phyloP scores from a whole-genome alignment of 495 filamentous ascomycete genomes.

The Podospora pseudopauciseta region DNA sequence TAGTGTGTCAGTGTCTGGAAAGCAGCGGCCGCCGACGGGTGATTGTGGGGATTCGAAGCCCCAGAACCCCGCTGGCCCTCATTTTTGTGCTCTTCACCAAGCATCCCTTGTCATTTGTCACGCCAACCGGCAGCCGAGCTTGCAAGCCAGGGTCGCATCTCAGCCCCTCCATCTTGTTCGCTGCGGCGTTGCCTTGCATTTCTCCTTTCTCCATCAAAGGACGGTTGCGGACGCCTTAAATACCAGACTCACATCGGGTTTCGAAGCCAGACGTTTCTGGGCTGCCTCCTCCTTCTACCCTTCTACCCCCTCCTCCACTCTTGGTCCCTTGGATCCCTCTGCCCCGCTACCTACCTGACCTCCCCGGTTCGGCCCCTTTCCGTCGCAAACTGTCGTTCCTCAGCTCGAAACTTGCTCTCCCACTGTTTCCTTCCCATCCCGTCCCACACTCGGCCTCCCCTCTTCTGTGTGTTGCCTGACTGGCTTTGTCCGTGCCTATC shows the following conservation, averaged over 20 bases:
- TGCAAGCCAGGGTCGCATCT: constrained; percentile 9
- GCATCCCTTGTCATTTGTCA: constrained; percentile 20
- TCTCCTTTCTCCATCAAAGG: constrained; percentile 17
- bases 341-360: not conserved
- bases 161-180: constrained; percentile 19
- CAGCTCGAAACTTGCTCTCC: not conserved
- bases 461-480: constrained; percentile 1
- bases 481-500: not conserved
- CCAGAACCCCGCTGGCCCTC: not conserved
- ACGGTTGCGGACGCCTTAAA: constrained; percentile 7
- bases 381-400: not conserved
- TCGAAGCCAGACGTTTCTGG: not conserved
- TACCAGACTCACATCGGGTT: not conserved
- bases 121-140: constrained; percentile 13
- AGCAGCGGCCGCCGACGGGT: constrained; percentile 3
- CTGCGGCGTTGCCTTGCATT: constrained; percentile 12
- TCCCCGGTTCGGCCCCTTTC: not conserved
- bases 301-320: not conserved
- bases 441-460: not conserved
- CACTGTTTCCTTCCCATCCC: not conserved
- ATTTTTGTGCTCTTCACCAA: not conserved
- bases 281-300: not conserved
- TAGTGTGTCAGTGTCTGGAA: not conserved
- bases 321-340: not conserved
- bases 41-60: constrained; percentile 1